Evolutionary conservation across 371 early-diverging fungal species (phyloP), one percentile per base, ranked within the genome.

Genomic region (Funneliformis caledonium): DNA sequence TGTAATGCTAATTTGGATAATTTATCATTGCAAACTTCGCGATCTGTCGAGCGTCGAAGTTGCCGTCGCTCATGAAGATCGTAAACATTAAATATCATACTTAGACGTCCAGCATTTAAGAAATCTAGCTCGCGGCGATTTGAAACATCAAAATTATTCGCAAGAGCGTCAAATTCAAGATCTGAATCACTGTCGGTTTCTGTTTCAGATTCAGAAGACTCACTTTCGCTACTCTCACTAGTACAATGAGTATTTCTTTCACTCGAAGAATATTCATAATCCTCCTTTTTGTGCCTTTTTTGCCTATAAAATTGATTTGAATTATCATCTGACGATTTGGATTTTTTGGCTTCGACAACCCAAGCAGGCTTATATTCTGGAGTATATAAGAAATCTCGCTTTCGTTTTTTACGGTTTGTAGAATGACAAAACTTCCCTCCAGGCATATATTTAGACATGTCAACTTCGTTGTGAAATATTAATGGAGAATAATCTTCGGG

Each of bases 381-480:
- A 8, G 37, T 52, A 62, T 76, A 76, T 19, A 43, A 42, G 43
- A 72, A 72, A 62, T 11, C 42, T 12, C 73, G 22, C 33, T 72
- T 72, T 14, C 73, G 48, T n/a, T 72, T 72, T 52, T 72, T 72
- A 48, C 52, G 52, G 37, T 72, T 72, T 8, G 26, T 26, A 52
- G 14, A 19, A 16, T 10, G 22, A 48, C 26, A 72, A 31, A 52
- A 72, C 16, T 37, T 72, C n/a, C 73, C 73, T 50, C 73, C 73
- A 16, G 73, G 73, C 26, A 52, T 22, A 69, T 56, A 80, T 72
- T 80, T 80, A 16, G 70, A 45, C 19, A 45, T 48, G 31, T 80
- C 80, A 14, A 72, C 60, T 12, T 56, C 22, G 22, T 76, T 47
- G 31, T 33, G 26, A 22, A 80, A 80, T 61, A 16, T 56, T 31